Base-by-base conservation (phyloP, 257 asterid genomes). In the Thymus mandschuricus region DNA sequence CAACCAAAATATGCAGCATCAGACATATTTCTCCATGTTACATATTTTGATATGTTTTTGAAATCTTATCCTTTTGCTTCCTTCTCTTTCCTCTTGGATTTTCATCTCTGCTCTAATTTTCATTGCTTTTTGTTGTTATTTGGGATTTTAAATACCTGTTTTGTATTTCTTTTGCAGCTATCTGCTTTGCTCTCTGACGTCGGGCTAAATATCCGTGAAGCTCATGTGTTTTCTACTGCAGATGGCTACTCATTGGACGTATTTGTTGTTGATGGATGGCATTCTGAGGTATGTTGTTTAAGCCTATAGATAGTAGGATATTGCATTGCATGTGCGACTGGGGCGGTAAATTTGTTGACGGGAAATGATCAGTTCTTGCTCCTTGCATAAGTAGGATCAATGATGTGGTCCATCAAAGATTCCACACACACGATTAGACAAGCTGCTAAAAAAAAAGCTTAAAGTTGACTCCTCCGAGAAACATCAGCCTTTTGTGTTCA, bases 251-350 rank as follows among this genome's bases (percentile, higher is more conserved):
- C 97, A 12, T 78, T 94, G 71, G 96, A 89, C 66, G 96, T 91
- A 51, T 94, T 94, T 84, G 96, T 87, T 80, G 97, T 94, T 60
- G 98, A 94, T 74, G 98, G 98, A 75, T 94, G 97, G 98, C 88
- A 82, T 68, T 66, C 70, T 60, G 97, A 91, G 98, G 98, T 94
- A 89, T 59, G 66, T 72, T 33, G 48, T 62, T 75, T 79, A 78
- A 63, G 29, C 55, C 74, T 60, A 34, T 66, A 27, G 5, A 49
- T 67, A 44, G 21, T 68, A 60, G 58, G 63, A 64, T 50, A 30
- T 66, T 59, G 35, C 46, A 35, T 48, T 64, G 29, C 44, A 46
- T 60, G 57, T 49, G 27, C n/a, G 27, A 70, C 13, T 43, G 49
- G 29, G 57, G 38, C n/a, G 8, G 31, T 58, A 59, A 21, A 21